Conservation (phyloP, 352 stramenopile species). For the Pythium chondricola region DNA sequence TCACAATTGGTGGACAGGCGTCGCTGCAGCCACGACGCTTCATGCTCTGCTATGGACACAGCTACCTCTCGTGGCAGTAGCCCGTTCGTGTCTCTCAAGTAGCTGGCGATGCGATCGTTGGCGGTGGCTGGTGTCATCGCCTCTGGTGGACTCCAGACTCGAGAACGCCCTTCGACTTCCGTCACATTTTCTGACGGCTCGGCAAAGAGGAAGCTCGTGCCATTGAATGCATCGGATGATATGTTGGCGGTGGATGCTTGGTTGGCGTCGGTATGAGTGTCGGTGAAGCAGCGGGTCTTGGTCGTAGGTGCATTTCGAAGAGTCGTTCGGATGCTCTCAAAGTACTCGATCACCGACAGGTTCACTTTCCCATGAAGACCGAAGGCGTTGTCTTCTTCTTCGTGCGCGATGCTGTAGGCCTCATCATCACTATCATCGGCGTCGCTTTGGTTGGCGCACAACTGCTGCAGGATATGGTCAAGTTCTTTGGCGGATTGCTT, state of each 20-base stretch:
- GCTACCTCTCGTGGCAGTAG: not conserved
- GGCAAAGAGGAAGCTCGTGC: too few relatives aligned
- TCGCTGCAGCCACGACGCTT: not conserved
- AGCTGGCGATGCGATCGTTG: not conserved
- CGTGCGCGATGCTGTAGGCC: too few relatives aligned
- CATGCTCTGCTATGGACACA: not conserved
- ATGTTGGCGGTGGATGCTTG: too few relatives aligned
- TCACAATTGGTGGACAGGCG: not conserved
- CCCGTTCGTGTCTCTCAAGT: not conserved
- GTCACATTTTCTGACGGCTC: too few relatives aligned
- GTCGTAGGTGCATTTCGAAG: not conserved
- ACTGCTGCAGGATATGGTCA: slow-evolving; percentile 43
- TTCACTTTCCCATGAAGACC: not conserved
- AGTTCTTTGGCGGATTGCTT: slow-evolving; percentile 22
- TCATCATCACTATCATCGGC: not conserved
- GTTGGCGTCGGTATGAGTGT: too few relatives aligned
- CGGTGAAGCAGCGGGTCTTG: not conserved
- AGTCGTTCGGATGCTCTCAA: slow-evolving; percentile 4
- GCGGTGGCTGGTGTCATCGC: not conserved
- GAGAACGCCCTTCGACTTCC: too few relatives aligned
- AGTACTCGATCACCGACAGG: slow-evolving; percentile 5
- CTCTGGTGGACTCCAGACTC: not conserved
- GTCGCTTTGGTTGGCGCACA: slow-evolving; percentile 17
- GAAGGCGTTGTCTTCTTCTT: not conserved
- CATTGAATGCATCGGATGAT: too few relatives aligned